Conservation (phyloP, 176 grass and related monocot species). For the Cymbopogon citratus region DNA sequence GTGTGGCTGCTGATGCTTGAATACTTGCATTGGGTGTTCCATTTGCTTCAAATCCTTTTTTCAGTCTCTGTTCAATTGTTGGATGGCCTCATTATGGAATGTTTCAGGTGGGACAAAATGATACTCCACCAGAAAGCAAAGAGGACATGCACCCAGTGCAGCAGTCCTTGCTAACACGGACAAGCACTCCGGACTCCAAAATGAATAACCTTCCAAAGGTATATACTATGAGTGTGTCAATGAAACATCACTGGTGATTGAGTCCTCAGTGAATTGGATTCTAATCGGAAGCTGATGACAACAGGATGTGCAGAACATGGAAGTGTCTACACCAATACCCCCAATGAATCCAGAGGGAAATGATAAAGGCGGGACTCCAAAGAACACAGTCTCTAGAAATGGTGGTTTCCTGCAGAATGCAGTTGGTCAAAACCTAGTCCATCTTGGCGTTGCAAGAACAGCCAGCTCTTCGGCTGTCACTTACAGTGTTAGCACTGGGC, state of each 20-base stretch:
- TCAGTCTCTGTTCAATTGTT: not conserved
- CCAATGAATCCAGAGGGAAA: slow-evolving; percentile 38
- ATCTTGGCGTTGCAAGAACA: slow-evolving; percentile 41
- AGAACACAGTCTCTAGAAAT: slow-evolving; percentile 15
- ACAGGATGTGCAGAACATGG: slow-evolving; percentile 39
- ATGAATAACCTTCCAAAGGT: slow-evolving; percentile 37
- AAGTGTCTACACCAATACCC: slow-evolving; percentile 24
- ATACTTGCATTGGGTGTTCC: not conserved
- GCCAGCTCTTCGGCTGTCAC: not conserved
- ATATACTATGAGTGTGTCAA: not conserved
- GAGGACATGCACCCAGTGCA: slow-evolving; percentile 19
- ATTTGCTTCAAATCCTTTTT: not conserved
- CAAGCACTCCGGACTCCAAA: slow-evolving; percentile 9
- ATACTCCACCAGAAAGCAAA: slow-evolving; percentile 10
- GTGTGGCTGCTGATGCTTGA: not conserved
- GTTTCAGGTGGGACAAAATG: slow-evolving; percentile 45
- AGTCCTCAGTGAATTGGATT: not conserved
- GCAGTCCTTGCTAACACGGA: slow-evolving; percentile 20
- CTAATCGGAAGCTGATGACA: slow-evolving; percentile 8
- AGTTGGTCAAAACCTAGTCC: slow-evolving; percentile 53
- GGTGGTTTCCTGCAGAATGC: slow-evolving; percentile 39
- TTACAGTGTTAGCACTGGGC: slow-evolving; percentile 10
- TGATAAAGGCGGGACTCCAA: slow-evolving; percentile 33
- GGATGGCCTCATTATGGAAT: slow-evolving; percentile 10
- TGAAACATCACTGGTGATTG: slow-evolving; percentile 15